Evolutionary conservation across 2,329 filamentous ascomycete genomes (phyloP).

Genomic region (Niveomyces coronatus): DNA sequence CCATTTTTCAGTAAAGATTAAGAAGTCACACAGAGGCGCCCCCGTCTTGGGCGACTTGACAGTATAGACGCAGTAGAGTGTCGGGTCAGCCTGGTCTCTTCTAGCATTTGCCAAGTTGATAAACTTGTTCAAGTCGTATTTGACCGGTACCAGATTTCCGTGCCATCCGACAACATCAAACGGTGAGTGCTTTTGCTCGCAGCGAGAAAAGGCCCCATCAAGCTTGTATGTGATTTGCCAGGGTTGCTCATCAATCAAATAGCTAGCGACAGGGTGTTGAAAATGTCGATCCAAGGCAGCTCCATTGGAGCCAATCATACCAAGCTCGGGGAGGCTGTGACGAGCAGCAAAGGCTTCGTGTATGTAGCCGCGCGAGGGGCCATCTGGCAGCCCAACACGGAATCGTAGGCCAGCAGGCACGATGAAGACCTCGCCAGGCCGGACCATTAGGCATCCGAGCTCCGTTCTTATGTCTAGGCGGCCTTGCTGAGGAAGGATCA

Average conservation of each 20-base stretch:
- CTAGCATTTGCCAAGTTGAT: constrained; percentile 48
- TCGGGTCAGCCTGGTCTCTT: constrained; percentile 57
- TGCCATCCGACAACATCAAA: constrained; percentile 67
- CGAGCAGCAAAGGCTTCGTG: constrained; percentile 56
- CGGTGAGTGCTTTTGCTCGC: constrained; percentile 52
- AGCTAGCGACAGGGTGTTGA: constrained; percentile 48
- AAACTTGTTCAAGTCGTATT: constrained; percentile 46
- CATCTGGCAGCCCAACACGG: constrained; percentile 27
- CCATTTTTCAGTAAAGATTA: constrained; percentile 59
- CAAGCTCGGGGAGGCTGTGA: constrained; percentile 56
- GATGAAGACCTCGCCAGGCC: constrained; percentile 57
- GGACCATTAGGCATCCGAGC: constrained; percentile 51
- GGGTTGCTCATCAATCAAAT: constrained; percentile 42
- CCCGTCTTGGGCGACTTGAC: constrained; percentile 46
- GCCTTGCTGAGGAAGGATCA: constrained; percentile 56
- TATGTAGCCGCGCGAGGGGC: constrained; percentile 54
- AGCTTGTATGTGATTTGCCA: constrained; percentile 54
- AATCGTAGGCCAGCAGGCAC: constrained; percentile 54
- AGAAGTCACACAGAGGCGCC: constrained; percentile 48
- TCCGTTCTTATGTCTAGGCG: constrained; percentile 59
- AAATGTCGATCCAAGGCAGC: constrained; percentile 58
- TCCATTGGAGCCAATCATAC: constrained; percentile 55
- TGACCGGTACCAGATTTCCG: constrained; percentile 54
- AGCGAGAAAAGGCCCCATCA: constrained; percentile 48
- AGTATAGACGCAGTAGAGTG: constrained; percentile 55